Conservation (phyloP, 202 grass and related monocot genomes). For the Schoenoplectus triqueter region DNA sequence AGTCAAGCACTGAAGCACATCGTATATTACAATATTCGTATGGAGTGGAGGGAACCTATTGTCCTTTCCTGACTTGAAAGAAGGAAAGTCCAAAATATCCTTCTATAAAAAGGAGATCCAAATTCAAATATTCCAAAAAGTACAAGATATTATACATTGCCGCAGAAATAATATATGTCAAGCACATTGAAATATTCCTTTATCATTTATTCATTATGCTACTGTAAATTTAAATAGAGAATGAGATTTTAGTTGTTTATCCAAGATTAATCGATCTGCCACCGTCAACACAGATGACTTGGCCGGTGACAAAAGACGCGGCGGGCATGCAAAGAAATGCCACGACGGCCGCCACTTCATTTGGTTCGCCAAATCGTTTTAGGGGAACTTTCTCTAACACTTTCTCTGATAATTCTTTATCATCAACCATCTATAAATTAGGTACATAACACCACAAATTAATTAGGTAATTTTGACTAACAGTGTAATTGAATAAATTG, state of each 20-base stretch:
- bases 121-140: too few species aligned
- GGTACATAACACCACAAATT: background rate
- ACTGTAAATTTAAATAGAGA: background rate
- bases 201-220: background rate
- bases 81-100: too few species aligned
- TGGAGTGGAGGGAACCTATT: too few species aligned
- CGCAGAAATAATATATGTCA: background rate
- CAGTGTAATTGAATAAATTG: too few species aligned
- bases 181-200: background rate
- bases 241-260: background rate
- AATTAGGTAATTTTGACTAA: too few species aligned
- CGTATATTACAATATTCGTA: too few species aligned
- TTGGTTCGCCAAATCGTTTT: constrained; percentile 10
- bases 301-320: constrained; percentile 35
- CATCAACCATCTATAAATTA: background rate
- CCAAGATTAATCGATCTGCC: constrained; percentile 11
- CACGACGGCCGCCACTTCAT: constrained; percentile 34
- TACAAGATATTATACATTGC: too few species aligned
- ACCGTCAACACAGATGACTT: constrained; percentile 40
- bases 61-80: too few species aligned
- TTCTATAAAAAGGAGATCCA: too few species aligned
- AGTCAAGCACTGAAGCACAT: too few species aligned
- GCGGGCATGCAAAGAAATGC: constrained; percentile 44
- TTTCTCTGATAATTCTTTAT: background rate
- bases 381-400: background rate